Base-by-base conservation (phyloP, 2,329 filamentous ascomycete genomes). In the Macrophomina phaseolina region DNA sequence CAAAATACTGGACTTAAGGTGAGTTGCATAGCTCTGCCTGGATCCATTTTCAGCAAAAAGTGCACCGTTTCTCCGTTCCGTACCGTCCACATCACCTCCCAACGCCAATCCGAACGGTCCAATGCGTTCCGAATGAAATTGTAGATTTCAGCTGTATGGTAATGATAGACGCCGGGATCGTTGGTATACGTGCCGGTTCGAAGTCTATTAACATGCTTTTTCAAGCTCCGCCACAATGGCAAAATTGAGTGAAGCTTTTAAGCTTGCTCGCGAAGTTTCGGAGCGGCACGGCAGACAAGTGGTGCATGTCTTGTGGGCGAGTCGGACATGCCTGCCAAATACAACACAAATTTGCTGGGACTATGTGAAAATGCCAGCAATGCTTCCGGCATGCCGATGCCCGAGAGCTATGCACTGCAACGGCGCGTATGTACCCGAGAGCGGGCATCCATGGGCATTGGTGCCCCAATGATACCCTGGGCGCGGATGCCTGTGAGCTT, bases 1-100 rank as follows among this genome's bases (percentile, higher is more conserved):
- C 12, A 77, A 69, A 68, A 78, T 74, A 46, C 73, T 75, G 12
- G 75, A 76, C 42, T 75, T 73, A 58, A 78, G 72, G n/a, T 76
- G 78, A 9, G 76, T 75, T 18, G 70, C 73, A 58, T 30, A 64
- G 55, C 53, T 65, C 67, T 64, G 61, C 18, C 61, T 64, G 12
- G 9, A 12, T 5, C 5, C 16, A 5, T 51, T 7, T 28, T 12
- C 8, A 30, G 18, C 18, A 38, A 8, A 8, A 11, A 9, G 16
- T 36, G 30, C 12, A 11, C 2, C 30, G 34, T n/a, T 14, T 11
- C 3, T 2, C 11, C 7, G 14, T 36, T 18, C 23, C 2, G 1
- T 18, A 7, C 36, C 32, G 11, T n/a, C 38, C 30, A 32, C 30
- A 38, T 55, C 51, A n/a, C 12, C 34, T 16, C 51, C 30, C 14